Evolutionary conservation across 2,329 filamentous ascomycete genomes (phyloP).

Genomic region (Tolypocladium tropicale): DNA sequence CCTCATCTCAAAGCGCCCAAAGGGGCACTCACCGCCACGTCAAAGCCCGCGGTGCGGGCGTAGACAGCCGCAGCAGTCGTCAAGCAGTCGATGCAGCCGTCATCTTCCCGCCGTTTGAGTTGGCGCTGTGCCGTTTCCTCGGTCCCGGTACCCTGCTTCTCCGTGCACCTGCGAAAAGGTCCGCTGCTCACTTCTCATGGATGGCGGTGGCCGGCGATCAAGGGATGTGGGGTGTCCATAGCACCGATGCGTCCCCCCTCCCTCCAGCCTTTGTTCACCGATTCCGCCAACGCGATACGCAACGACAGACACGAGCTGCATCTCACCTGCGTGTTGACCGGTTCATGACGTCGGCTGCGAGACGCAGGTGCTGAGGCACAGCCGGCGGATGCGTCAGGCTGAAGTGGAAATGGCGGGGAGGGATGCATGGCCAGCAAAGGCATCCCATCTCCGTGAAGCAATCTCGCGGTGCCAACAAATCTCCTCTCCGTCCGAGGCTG

Average conservation of each 20-base stretch:
- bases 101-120: neutral
- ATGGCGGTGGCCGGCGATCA: neutral
- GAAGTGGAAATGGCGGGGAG: neutral
- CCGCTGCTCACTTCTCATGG: neutral
- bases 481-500: neutral
- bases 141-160: neutral
- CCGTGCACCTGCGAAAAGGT: neutral
- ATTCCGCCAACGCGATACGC: neutral
- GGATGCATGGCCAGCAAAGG: neutral
- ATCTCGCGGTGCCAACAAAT: neutral
- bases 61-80: neutral
- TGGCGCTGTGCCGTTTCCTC: neutral
- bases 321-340: constrained; percentile 1
- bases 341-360: neutral
- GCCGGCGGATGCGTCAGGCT: neutral
- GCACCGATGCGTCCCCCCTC: neutral
- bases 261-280: neutral
- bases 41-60: neutral
- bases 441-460: neutral
- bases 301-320: neutral
- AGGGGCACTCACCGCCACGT: neutral
- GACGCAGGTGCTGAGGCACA: neutral
- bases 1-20: neutral
- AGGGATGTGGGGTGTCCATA: neutral
- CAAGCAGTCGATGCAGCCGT: neutral